Base-by-base conservation (phyloP, 495 filamentous ascomycete species). In the Rhypophila decipiens region DNA sequence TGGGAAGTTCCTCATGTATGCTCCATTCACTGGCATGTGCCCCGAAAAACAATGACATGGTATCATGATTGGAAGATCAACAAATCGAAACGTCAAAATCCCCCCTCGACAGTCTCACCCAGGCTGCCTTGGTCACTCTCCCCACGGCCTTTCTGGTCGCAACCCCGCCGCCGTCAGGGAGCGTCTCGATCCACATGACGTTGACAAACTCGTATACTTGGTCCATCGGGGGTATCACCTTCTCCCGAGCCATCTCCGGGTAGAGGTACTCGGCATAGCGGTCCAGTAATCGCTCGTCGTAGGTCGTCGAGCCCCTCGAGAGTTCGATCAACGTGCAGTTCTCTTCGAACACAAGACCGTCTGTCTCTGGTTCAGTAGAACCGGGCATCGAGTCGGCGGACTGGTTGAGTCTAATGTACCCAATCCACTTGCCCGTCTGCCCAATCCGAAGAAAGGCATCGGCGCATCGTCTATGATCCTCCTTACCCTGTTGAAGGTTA, bases 171-270 rank as follows among this genome's bases (percentile, higher is more conserved):
- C 24, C 52, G 7, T 13, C 7, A n/a, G n/a, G n/a, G 19, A 20
- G 40, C 55, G 31, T 52, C 33, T 52, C 52, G 0, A 64, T 27
- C 44, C 47, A 55, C 44, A 61, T 51, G 4, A 59, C 52, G 18
- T 59, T 61, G 33, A 52, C 51, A 39, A 55, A 58, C 34, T 59
- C 50, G 24, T 60, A 58, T 9, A 47, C 24, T 2, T 23, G n/a
- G 7, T 39, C 29, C 13, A 38, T 35, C 20, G 20, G 39, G 3
- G n/a, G n/a, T n/a, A 20, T 37, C 53, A 49, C 52, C 7, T 5
- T 18, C n/a, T 49, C 46, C 1, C 52, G 23, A 7, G 40, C 19
- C 50, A 45, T 52, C 31, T 57, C 54, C 20, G 52, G 49, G 46
- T 52, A 57, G 7, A 57, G 49, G 21, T 57, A 49, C 5, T 49